A percentile compares a stretch with the other conserved stretches of the same genome.
phyloP scores from a whole-genome alignment of 805 yeast species.

The Sugiyamaella boreocaroliniensis region DNA sequence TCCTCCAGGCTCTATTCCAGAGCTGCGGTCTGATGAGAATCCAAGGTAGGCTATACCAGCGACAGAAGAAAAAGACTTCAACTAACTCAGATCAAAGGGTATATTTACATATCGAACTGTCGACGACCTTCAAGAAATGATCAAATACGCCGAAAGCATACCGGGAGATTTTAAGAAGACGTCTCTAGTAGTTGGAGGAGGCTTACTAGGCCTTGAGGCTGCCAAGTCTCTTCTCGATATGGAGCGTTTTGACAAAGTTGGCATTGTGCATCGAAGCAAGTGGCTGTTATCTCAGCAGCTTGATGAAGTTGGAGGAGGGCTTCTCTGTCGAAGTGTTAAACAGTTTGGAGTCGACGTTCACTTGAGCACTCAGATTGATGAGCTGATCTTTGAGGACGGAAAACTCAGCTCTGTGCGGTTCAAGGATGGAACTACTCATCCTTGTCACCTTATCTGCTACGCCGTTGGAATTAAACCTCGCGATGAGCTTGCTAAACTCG shows the following conservation, averaged over 20 bases:
- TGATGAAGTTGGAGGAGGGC: slow-evolving; percentile 33
- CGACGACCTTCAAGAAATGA: slow-evolving; percentile 5
- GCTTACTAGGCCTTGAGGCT: slow-evolving; percentile 31
- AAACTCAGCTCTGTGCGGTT: slow-evolving; percentile 26
- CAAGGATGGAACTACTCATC: slow-evolving; percentile 28
- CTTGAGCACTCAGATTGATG: slow-evolving; percentile 44
- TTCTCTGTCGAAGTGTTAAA: slow-evolving; percentile 41
- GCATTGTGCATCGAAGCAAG: slow-evolving; percentile 31
- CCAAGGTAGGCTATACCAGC: slow-evolving; percentile 1
- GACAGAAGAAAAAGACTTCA: neutral
- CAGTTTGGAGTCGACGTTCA: slow-evolving; percentile 48
- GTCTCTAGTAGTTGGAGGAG: slow-evolving; percentile 5
- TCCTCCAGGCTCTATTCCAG: slow-evolving; percentile 1
- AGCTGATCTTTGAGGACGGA: slow-evolving; percentile 34
- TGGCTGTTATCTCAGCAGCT: slow-evolving; percentile 35
- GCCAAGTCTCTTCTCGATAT: slow-evolving; percentile 34
- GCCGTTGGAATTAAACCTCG: slow-evolving; percentile 17
- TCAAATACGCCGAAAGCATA: slow-evolving; percentile 1
- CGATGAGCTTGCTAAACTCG: neutral
- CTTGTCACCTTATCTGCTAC: slow-evolving; percentile 31
- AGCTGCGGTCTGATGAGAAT: neutral
- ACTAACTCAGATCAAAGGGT: slow-evolving; percentile 1
- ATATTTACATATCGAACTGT: slow-evolving; percentile 2
- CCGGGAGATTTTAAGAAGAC: neutral
- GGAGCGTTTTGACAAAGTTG: slow-evolving; percentile 27